These are phyloP conservation scores for Tuber aestivum DNA, from an alignment of 495 filamentous ascomycete species.

Conservation along the genomic window DNA sequence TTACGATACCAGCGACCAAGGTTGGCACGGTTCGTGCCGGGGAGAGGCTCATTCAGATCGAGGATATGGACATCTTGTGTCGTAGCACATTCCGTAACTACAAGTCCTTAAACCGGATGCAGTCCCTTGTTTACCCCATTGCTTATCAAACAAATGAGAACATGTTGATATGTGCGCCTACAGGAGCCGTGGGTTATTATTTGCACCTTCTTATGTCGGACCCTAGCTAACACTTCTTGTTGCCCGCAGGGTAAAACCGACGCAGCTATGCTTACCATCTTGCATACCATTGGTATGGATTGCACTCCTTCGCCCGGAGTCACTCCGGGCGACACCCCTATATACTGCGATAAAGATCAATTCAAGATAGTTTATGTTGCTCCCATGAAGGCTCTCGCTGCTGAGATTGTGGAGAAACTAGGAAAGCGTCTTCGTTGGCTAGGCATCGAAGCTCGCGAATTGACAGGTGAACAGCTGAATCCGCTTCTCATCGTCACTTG, in stretches of 20 bases:
- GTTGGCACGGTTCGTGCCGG: slow-evolving; percentile 66
- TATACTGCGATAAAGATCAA: slow-evolving; percentile 69
- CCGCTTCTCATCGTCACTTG: not conserved
- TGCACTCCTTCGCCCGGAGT: slow-evolving; percentile 69
- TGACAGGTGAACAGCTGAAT: slow-evolving; percentile 54
- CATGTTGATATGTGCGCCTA: slow-evolving; percentile 97
- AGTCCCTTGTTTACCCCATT: slow-evolving; percentile 90
- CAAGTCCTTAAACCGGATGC: slow-evolving; percentile 91
- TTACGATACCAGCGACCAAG: slow-evolving; percentile 72
- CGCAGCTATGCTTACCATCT: slow-evolving; percentile 90
- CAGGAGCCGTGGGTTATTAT: slow-evolving; percentile 62
- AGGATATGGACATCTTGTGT: slow-evolving; percentile 83
- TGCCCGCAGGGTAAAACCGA: slow-evolving; percentile 75
- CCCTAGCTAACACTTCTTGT: not conserved
- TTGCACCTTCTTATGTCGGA: not conserved
- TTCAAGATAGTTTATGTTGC: slow-evolving; percentile 99
- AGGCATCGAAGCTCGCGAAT: slow-evolving; percentile 78
- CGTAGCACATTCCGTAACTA: slow-evolving; percentile 90
- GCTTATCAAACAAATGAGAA: slow-evolving; percentile 95
- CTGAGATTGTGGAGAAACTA: slow-evolving; percentile 92
- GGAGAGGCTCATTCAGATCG: slow-evolving; percentile 69
- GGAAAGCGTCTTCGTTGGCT: slow-evolving; percentile 92
- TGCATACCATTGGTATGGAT: slow-evolving; percentile 84
- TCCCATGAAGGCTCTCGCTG: slow-evolving; percentile 94
- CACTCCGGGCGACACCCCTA: slow-evolving; percentile 65